These are phyloP conservation scores for Sphagnum fallax DNA, from an alignment of 228 moss, liverwort and hornwort genomes.

Conservation along the genomic window DNA sequence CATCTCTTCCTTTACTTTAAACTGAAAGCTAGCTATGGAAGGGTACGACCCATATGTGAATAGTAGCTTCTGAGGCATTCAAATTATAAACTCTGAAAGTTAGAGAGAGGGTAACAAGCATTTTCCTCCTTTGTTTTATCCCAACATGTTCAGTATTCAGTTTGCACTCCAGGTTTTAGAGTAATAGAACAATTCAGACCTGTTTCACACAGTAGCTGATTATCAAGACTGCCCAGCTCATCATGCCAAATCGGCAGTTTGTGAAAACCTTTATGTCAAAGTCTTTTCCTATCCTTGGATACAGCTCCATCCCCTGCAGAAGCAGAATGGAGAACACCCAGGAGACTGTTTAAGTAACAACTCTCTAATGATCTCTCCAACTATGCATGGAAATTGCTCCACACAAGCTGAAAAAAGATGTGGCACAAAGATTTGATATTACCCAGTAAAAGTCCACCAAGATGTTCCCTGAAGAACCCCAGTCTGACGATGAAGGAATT, in stretches of 20 bases:
- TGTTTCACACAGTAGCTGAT: slow-evolving; percentile 62
- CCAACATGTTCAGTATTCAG: too few species aligned
- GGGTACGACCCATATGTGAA: too few species aligned
- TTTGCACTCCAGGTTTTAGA: too few species aligned
- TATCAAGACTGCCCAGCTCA: slow-evolving; percentile 68
- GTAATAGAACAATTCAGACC: slow-evolving; percentile 13
- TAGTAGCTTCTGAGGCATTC: too few species aligned
- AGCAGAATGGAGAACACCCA: background rate
- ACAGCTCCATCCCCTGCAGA: slow-evolving; percentile 68
- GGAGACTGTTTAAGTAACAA: background rate
- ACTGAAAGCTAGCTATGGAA: too few species aligned
- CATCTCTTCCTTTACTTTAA: too few species aligned
- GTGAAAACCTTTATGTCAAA: slow-evolving; percentile 70
- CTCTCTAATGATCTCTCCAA: too few species aligned
- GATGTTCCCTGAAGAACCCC: slow-evolving; percentile 80
- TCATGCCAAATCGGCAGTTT: slow-evolving; percentile 74
- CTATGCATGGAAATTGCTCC: background rate
- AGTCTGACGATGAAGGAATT: slow-evolving; percentile 80
- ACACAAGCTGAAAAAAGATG: too few species aligned
- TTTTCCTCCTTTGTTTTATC: too few species aligned
- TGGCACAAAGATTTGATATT: slow-evolving; percentile 1
- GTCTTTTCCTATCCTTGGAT: slow-evolving; percentile 53
- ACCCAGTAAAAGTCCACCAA: slow-evolving; percentile 95
- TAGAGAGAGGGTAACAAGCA: too few species aligned
- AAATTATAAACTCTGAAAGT: too few species aligned